These are phyloP conservation scores for Aspergillus egyptiacus DNA, from an alignment of 495 filamentous ascomycete species.

Conservation along the genomic window DNA sequence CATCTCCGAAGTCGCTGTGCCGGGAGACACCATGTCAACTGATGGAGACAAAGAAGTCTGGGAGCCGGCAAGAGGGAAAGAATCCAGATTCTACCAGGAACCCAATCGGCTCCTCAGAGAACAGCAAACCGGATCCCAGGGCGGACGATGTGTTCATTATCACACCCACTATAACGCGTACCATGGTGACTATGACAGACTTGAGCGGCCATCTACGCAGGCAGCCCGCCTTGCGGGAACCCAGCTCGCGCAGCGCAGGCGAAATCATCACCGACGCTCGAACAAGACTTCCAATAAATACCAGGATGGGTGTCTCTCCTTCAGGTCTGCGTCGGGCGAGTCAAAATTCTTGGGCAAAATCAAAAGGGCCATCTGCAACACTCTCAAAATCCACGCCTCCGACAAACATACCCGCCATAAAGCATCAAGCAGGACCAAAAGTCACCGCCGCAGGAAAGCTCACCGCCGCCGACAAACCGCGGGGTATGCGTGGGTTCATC, in stretches of 20 bases:
- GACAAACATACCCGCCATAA: slow-evolving; percentile 9
- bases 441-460: slow-evolving; percentile 12
- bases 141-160: slow-evolving; percentile 46
- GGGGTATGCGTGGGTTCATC: slow-evolving; percentile 39
- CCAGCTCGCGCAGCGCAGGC: slow-evolving; percentile 15
- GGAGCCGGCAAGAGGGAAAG: slow-evolving; percentile 25
- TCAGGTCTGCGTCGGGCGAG: slow-evolving; percentile 28
- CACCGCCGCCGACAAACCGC: slow-evolving; percentile 15
- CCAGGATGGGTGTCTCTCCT: slow-evolving; percentile 28
- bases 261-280: slow-evolving; percentile 30
- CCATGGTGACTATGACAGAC: slow-evolving; percentile 26
- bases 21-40: slow-evolving; percentile 24
- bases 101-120: slow-evolving; percentile 12
- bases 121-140: slow-evolving; percentile 11
- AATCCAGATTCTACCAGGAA: slow-evolving; percentile 18
- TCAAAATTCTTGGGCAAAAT: slow-evolving; percentile 23
- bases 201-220: slow-evolving; percentile 10
- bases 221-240: not conserved
- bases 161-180: slow-evolving; percentile 45
- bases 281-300: slow-evolving; percentile 27
- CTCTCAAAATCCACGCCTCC: slow-evolving; percentile 18
- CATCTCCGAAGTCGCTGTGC: slow-evolving; percentile 27
- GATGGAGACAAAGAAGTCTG: slow-evolving; percentile 17
- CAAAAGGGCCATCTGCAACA: slow-evolving; percentile 18
- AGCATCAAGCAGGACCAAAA: slow-evolving; percentile 9